Base-by-base conservation (phyloP, 2,329 filamentous ascomycete genomes). In the Dissoconium aciculare region DNA sequence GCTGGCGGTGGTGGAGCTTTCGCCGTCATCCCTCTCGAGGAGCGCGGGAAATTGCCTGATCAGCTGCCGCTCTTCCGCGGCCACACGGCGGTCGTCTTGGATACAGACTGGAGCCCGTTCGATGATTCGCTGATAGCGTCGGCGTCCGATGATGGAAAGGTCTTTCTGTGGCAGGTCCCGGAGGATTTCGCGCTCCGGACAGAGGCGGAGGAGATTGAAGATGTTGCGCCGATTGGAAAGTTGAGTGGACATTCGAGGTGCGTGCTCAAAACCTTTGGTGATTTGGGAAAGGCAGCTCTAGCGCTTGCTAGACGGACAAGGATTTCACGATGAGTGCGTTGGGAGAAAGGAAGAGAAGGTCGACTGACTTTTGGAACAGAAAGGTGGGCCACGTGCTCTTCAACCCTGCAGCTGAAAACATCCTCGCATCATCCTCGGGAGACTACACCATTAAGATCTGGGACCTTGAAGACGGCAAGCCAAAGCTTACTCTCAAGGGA, bases 61-160 rank as follows among this genome's bases (percentile, higher is more conserved):
- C 76, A 81, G 51, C 79, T 98, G 46, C 89, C 89, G 38, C 67
- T 98, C 50, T 98, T 95, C 60, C 78, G 89, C 47, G 89, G 89
- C 37, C 89, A 98, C 59, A 98, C 89, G 26, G 84, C 84, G 29
- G 76, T 87, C 36, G 89, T 98, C 30, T 71, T 98, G 52, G 89
- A 98, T 59, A 95, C 87, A 44, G 89, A 98, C 65, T 98, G 87
- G 87, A 87, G 84, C 57, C 89, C 89, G 13, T 95, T 95, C 65
- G 84, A 98, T 62, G 87, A 98, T 57, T 76, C 72, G 38, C 61
- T 98, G 47, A 75, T 98, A 51, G 83, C 87, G 11, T 98, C 89
- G 28, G 85, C 79, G 36, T 93, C 87, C 31, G 89, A 98, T 53
- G 89, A 98, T 59, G 87, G 79, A 56, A 95, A 93, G 68, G 70